Base-by-base conservation (phyloP, 495 filamentous ascomycete species). In the Daldinia vernicosa region DNA sequence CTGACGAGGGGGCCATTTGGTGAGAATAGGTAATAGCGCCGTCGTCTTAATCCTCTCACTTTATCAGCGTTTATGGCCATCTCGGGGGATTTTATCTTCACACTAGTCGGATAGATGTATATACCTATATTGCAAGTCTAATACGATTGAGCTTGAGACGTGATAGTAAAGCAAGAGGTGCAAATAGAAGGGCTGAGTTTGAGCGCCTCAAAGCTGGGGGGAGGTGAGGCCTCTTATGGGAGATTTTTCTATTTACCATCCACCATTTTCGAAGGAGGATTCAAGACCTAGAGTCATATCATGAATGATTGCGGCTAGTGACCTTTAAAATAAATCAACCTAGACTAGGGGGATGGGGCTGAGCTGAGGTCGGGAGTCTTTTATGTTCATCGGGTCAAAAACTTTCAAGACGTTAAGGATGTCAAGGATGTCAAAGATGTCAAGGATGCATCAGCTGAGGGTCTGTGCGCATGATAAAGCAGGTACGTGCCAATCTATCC, bases 381-480 rank as follows among this genome's bases (percentile, higher is more conserved):
- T 39, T 33, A 19, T 59, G 55, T 53, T 60, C 55, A 67, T 60
- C 56, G 22, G 56, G 50, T 53, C 26, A 17, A 43, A n/a, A 54
- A 5, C 15, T 19, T 22, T 11, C 19, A 40, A 40, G 37, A 37
- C 8, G 35, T 33, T 12, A 33, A 33, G 32, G 32, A 33, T 33
- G 32, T 33, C 11, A 33, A 33, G 9, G 26, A 27, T 27, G 26
- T 27, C 26, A 27, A 27, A 4, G 26, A 27, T 27, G 26, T 27
- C 26, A 27, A 27, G 32, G 33, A 27, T 53, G 32, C 3, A 67
- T 67, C 64, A 67, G 64, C 57, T 67, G 64, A 67, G 50, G 24
- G 64, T 67, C 64, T 60, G 64, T 67, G 64, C 64, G 64, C 64
- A 60, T 67, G 64, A 60, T 58, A 39, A 24, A 54, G 28, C 26